phyloP scores from a whole-genome alignment of 345 rosid genomes.

The Camelina neglecta region DNA sequence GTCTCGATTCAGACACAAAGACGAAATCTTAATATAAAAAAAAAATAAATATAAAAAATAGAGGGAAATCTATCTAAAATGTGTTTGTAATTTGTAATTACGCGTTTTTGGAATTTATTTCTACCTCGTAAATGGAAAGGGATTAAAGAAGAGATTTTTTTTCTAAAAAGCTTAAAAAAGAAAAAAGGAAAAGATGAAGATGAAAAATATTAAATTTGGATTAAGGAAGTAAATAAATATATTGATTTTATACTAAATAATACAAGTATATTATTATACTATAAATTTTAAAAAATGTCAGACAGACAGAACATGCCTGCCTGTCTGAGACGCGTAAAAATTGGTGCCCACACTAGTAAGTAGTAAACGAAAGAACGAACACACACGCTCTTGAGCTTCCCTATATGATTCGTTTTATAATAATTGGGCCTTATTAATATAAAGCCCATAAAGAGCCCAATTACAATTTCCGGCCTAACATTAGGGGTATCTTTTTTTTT shows the following conservation, averaged over 20 bases:
- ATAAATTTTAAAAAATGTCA: constrained; percentile 11
- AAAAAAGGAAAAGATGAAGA: background rate
- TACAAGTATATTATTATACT: no score
- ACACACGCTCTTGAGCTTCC: background rate
- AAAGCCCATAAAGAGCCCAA: constrained; percentile 22
- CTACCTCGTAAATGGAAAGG: constrained; percentile 31
- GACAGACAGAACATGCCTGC: constrained; percentile 43
- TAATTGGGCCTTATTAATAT: constrained; percentile 1
- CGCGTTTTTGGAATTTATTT: constrained; percentile 15
- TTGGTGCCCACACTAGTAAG: constrained; percentile 9
- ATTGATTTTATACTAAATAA: background rate
- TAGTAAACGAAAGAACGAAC: no score
- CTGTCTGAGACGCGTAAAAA: constrained; percentile 43
- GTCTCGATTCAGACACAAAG: constrained; percentile 23
- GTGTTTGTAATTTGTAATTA: constrained; percentile 5
- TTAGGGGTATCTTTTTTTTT: background rate
- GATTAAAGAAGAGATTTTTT: constrained; percentile 28
- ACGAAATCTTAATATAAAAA: background rate
- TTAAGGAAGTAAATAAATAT: constrained; percentile 8
- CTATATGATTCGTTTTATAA: background rate
- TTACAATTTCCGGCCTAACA: background rate
- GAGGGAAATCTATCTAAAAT: background rate
- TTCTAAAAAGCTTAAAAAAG: constrained; percentile 4
- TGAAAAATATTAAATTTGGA: background rate
- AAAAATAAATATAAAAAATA: background rate